Percentiles rank a stretch among this genome's conserved stretches.
Evolutionary conservation across 2,329 filamentous ascomycete genomes (phyloP).

Genomic region (Colletotrichum tropicale): DNA sequence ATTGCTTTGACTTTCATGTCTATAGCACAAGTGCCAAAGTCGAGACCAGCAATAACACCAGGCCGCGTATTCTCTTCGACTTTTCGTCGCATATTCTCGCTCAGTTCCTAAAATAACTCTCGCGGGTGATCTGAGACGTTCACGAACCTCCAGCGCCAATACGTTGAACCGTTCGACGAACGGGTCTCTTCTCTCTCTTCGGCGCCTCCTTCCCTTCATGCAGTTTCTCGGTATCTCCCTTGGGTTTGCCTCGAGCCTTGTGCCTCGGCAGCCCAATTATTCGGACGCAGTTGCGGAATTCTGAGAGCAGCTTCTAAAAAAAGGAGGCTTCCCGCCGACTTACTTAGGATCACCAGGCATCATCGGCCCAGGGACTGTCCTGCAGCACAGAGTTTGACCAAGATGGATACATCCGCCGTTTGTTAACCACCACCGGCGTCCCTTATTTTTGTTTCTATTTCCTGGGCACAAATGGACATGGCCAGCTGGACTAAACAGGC

Average conservation of each 20-base stretch:
- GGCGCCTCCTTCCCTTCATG: background rate
- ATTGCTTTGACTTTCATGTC: background rate
- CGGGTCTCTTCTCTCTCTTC: background rate
- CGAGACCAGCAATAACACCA: background rate
- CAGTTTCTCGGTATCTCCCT: background rate
- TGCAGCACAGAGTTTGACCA: background rate
- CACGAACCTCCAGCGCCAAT: background rate
- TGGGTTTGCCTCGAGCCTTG: background rate
- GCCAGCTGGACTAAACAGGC: background rate
- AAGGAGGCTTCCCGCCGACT: background rate
- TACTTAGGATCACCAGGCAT: background rate
- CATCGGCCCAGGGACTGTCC: background rate
- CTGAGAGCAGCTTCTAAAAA: conserved; percentile 2
- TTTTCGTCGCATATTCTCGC: conserved; percentile 1
- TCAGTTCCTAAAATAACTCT: conserved; percentile 13
- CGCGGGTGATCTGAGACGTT: conserved; percentile 14
- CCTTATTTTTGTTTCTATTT: background rate
- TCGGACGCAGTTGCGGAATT: background rate
- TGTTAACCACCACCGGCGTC: background rate
- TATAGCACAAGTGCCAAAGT: background rate
- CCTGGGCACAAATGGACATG: background rate
- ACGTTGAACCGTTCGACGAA: conserved; percentile 6
- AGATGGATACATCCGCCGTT: background rate
- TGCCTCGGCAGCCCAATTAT: background rate
- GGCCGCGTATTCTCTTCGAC: background rate